phyloP scores from a whole-genome alignment of 129 eudicot species.

The Arctium lappa region DNA sequence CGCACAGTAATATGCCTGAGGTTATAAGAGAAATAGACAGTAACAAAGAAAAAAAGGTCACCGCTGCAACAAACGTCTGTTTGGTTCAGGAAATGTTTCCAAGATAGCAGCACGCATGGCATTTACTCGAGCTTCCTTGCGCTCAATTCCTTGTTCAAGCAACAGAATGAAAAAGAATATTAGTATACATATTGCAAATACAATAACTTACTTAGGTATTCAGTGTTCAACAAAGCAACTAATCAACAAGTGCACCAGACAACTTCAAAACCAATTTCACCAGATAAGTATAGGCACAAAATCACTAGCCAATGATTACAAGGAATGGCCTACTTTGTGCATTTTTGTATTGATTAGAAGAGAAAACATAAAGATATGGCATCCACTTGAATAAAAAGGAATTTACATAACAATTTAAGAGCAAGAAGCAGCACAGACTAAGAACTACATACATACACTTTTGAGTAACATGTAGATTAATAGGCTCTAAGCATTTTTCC shows the following conservation, averaged over 20 bases:
- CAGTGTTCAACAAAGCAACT: not conserved
- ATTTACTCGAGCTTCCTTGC: conserved; percentile 73
- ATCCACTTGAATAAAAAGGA: no score
- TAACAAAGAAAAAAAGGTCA: conserved; percentile 21
- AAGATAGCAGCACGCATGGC: conserved; percentile 76
- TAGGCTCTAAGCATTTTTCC: no score
- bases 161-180: conserved; percentile 9
- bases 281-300: not conserved
- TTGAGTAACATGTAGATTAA: no score
- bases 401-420: no score
- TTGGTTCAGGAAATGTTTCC: conserved; percentile 94
- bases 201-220: not conserved
- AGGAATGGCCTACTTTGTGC: not conserved
- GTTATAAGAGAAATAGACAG: not conserved
- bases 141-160: conserved; percentile 59
- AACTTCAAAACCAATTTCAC: not conserved
- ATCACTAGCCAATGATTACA: not conserved
- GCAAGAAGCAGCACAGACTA: no score
- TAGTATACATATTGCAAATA: not conserved
- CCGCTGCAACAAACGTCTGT: conserved; percentile 87
- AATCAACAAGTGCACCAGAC: not conserved
- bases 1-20: not conserved
- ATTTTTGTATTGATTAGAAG: no score
- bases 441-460: no score
- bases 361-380: no score